Percentiles rank a stretch among this genome's conserved stretches.
Conservation (phyloP, 2,329 filamentous ascomycete genomes). For the Cladophialophora immunda region DNA sequence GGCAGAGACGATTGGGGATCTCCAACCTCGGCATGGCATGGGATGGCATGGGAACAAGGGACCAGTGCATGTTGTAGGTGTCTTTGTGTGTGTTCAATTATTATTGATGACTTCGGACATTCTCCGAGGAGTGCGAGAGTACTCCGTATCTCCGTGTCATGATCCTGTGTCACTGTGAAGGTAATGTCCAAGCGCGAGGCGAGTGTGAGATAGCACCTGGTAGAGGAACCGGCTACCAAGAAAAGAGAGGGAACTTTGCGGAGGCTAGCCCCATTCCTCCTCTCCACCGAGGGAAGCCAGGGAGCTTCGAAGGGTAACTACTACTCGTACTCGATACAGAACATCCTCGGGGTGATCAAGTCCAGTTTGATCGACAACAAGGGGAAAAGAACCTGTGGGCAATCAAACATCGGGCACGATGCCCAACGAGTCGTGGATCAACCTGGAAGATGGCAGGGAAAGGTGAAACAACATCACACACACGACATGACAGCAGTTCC, state of each 20-base stretch:
- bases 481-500: background rate
- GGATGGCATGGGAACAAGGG: too few species aligned
- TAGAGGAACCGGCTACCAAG: background rate
- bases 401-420: slow-evolving; percentile 1
- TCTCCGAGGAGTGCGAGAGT: background rate
- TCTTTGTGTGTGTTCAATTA: background rate
- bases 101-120: background rate
- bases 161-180: slow-evolving; percentile 1
- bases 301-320: background rate
- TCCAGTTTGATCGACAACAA: slow-evolving; percentile 29
- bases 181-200: background rate
- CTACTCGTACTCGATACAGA: background rate
- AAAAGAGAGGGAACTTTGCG: background rate
- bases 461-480: slow-evolving; percentile 1
- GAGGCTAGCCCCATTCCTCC: background rate
- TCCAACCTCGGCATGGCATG: background rate
- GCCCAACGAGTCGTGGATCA: slow-evolving; percentile 1
- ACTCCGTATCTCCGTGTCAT: background rate
- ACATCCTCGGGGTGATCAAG: background rate
- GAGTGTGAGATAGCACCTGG: background rate
- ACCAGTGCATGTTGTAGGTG: too few species aligned
- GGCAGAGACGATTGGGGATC: background rate
- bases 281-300: background rate
- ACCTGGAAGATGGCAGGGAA: background rate
- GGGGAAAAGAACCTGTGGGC: background rate